Evolutionary conservation across 495 filamentous ascomycete species (phyloP), one percentile per base, ranked within the genome.

Genomic region (Annulohypoxylon nitens): DNA sequence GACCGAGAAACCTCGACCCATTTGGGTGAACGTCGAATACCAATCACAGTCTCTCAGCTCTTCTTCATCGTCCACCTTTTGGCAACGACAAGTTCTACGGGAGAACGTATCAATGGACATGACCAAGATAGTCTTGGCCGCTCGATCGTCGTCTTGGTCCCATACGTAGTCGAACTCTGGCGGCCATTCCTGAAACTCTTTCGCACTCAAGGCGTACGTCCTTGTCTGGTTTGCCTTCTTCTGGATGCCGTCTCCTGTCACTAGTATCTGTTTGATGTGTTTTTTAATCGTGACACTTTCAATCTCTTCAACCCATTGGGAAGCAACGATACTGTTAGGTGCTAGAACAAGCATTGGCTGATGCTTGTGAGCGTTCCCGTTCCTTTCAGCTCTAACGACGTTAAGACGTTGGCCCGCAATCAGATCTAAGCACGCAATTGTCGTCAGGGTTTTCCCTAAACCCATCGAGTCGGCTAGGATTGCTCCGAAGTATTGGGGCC

Each of bases 381-480:
- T 18, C 3, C 30, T 30, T 10, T 2, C 36, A 39, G 12, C 39
- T n/a, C 12, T 11, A 14, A 6, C 10, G n/a, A 55, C 55, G 41
- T 76, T 73, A 0, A 78, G 34, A n/a, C 55, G 54, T 20, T 78
- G 76, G 3, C 50, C 51, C 3, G 70, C 64, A 11, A 78, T 37
- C 2, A 78, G 59, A 3, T 75, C 69, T 4, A 77, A 8, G 3
- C 64, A 60, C 12, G 76, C 71, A 33, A 78, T 70, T 0, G 71
- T 75, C 0, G 65, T 71, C 4, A 98, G 83, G 0, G 95, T 98
- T 80, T 98, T 98, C 4, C 95, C 95, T 10, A 98, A 83, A 2
- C 95, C 95, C 95, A 98, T 97, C 61, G 97, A 95, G 77, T 98
- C 95, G 6, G 93, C 93, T 2, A 97, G 81, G 39, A 97, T 94